These are phyloP conservation scores for Ustilaginoidea virens DNA, from an alignment of 2,329 filamentous ascomycete species.

Conservation along the genomic window DNA sequence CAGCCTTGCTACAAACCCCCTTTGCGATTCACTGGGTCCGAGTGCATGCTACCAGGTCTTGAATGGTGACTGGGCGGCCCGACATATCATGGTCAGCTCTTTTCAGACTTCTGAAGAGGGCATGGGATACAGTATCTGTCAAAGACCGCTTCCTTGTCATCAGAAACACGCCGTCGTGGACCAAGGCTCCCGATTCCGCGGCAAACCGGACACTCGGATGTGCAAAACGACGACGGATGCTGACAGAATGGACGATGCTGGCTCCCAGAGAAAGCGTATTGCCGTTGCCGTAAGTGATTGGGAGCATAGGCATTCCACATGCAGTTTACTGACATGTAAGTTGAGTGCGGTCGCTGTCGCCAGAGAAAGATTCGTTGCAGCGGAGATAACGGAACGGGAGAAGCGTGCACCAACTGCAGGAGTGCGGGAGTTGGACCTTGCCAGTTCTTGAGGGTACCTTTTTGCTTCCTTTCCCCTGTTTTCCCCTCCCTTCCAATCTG, in stretches of 20 bases:
- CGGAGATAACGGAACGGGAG: conserved; percentile 63
- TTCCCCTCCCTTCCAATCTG: neutral
- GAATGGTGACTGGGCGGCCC: no score
- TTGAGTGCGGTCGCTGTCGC: conserved; percentile 73
- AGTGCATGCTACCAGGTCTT: neutral
- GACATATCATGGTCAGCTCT: conserved; percentile 4
- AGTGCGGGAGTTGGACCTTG: conserved; percentile 56
- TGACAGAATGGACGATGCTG: conserved; percentile 17
- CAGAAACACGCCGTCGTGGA: neutral
- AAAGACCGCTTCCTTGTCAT: neutral
- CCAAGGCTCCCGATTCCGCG: neutral
- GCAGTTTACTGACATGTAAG: neutral
- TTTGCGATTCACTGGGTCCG: no score
- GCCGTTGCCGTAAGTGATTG: conserved; percentile 38
- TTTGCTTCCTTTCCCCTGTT: neutral
- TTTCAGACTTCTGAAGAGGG: conserved; percentile 1
- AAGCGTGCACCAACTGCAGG: conserved; percentile 71
- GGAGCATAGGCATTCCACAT: neutral
- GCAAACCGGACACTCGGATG: neutral
- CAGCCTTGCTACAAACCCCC: neutral
- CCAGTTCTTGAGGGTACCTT: conserved; percentile 61
- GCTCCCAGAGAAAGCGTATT: conserved; percentile 39
- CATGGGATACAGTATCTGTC: conserved; percentile 2
- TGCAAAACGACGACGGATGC: conserved; percentile 1
- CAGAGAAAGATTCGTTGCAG: conserved; percentile 93